Evolutionary conservation across 2,329 filamentous ascomycete species (phyloP).

Genomic region (Fusarium agapanthi): DNA sequence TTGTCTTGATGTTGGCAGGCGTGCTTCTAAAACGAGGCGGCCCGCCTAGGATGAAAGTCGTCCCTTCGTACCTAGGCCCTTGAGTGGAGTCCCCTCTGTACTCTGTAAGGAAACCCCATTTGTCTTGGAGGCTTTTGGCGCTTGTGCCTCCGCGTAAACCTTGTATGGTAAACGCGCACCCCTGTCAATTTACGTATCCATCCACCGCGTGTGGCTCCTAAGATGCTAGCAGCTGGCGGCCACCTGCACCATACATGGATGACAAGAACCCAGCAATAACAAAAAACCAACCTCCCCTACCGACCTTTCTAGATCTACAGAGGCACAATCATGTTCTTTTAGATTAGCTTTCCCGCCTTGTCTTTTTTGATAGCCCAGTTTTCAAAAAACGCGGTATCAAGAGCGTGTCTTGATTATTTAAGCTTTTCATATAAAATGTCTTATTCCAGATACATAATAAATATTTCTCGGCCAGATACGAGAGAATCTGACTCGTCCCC

Average conservation of each 20-base stretch:
- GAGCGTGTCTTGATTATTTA: conserved; percentile 23
- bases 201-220: conserved; percentile 11
- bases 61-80: conserved; percentile 22
- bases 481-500: conserved; percentile 27
- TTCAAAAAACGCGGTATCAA: conserved; percentile 12
- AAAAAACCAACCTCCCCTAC: conserved; percentile 24
- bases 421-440: conserved; percentile 18
- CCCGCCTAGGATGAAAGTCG: conserved; percentile 29
- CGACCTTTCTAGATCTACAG: conserved; percentile 19
- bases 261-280: conserved; percentile 16
- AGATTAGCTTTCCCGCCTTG: conserved; percentile 28
- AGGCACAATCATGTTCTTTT: conserved; percentile 9
- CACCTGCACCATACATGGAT: background rate
- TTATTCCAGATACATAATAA: conserved; percentile 1
- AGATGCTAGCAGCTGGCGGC: conserved; percentile 17
- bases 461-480: conserved; percentile 17
- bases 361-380: conserved; percentile 13
- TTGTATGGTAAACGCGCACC: conserved; percentile 37
- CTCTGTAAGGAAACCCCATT: conserved; percentile 17
- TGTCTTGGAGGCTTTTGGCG: conserved; percentile 23
- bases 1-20: conserved; percentile 33
- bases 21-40: conserved; percentile 43
- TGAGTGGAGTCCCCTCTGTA: conserved; percentile 30
- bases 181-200: conserved; percentile 26
- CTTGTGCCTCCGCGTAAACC: conserved; percentile 46